Conservation (phyloP, 805 yeast species). For the Debaryomyces castellii region DNA sequence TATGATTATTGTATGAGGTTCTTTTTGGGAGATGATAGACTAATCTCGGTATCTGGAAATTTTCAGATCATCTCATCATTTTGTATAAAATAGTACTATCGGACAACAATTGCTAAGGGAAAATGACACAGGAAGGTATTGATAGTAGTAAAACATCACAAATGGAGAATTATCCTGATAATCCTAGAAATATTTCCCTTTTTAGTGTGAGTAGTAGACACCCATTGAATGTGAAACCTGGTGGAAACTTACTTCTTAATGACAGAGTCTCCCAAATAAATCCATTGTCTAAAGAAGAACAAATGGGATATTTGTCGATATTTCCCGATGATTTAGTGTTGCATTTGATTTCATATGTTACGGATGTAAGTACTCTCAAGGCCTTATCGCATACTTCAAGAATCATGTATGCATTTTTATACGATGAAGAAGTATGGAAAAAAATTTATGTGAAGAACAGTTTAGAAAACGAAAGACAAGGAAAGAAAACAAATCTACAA, state of each 20-base stretch:
- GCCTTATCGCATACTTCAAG: constrained; percentile 60
- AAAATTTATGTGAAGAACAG: constrained; percentile 39
- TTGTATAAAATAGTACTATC: neutral
- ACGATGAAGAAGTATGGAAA: constrained; percentile 84
- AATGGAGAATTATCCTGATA: neutral
- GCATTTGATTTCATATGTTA: constrained; percentile 50
- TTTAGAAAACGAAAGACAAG: constrained; percentile 8
- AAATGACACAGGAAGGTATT: neutral
- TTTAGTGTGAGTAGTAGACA: constrained; percentile 45
- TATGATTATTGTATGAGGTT: no score
- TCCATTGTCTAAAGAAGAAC: constrained; percentile 19
- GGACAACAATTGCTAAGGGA: neutral
- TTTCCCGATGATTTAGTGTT: constrained; percentile 67
- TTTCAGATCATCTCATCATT: neutral
- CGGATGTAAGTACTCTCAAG: constrained; percentile 47
- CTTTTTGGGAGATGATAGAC: no score
- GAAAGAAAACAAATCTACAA: constrained; percentile 10
- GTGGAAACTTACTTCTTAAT: constrained; percentile 59
- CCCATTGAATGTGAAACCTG: constrained; percentile 73
- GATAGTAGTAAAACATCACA: neutral
- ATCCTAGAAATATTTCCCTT: constrained; percentile 7
- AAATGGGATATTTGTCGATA: constrained; percentile 52
- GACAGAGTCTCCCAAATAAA: constrained; percentile 1
- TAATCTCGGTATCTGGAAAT: neutral
- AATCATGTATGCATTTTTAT: constrained; percentile 66